Conservation (phyloP, 169 alveolate genomes). For the Plasmodium sp. region DNA sequence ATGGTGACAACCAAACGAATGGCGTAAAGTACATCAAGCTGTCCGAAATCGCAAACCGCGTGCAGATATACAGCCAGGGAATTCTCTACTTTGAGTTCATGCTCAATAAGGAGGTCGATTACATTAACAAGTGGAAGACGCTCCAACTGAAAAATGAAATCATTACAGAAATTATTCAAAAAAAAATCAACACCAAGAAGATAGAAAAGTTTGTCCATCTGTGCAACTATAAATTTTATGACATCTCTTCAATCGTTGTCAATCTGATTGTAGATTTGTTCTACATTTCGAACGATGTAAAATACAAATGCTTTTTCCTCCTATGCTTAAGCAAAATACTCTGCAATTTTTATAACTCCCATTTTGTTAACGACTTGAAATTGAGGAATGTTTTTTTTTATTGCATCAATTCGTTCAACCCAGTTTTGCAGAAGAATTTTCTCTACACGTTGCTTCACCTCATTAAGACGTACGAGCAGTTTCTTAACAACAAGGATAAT, state of each 20-base stretch:
- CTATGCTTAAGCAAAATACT: constrained; percentile 55
- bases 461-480: constrained; percentile 67
- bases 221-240: constrained; percentile 27
- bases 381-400: constrained; percentile 50
- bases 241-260: constrained; percentile 10
- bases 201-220: constrained; percentile 29
- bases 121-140: constrained; percentile 62
- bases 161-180: constrained; percentile 36
- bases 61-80: constrained; percentile 23
- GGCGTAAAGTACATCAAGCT: constrained; percentile 48
- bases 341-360: constrained; percentile 67
- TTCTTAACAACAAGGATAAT: constrained; percentile 18
- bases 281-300: constrained; percentile 51
- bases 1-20: background rate
- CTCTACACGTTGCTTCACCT: constrained; percentile 63
- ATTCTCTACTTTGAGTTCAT: constrained; percentile 58
- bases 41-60: constrained; percentile 20
- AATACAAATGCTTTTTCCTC: constrained; percentile 59
- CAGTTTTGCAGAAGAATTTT: constrained; percentile 53
- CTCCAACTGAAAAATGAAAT: constrained; percentile 67
- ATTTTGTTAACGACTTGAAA: constrained; percentile 52
- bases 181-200: constrained; percentile 13
- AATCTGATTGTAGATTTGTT: constrained; percentile 40
- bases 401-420: constrained; percentile 16
- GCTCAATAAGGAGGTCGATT: constrained; percentile 33